These are phyloP conservation scores for Backusella australiensis DNA, from an alignment of 192 early-diverging fungal genomes.

Conservation along the genomic window DNA sequence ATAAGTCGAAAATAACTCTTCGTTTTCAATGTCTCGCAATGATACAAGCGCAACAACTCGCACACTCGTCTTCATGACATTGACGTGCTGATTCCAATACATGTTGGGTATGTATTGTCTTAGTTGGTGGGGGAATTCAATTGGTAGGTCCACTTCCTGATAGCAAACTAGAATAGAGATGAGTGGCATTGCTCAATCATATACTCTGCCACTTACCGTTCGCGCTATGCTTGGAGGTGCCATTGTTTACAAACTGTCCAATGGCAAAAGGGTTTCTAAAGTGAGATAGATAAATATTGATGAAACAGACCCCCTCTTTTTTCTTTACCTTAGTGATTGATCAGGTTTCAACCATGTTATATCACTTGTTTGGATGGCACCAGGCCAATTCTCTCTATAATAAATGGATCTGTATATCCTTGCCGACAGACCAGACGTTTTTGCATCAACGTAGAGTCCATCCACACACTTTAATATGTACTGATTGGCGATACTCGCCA, in stretches of 20 bases:
- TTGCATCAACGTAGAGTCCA: conserved; percentile 45
- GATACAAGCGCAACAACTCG: conserved; percentile 38
- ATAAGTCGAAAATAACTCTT: conserved; percentile 49
- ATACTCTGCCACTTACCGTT: conserved; percentile 30
- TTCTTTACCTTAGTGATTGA: conserved; percentile 17
- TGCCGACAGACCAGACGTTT: conserved; percentile 37
- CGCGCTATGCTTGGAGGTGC: conserved; percentile 19
- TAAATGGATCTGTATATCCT: conserved; percentile 39
- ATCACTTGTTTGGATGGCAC: conserved; percentile 40
- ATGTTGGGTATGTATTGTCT: conserved; percentile 47
- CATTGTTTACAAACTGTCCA: conserved; percentile 50
- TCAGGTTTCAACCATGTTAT: conserved; percentile 37
- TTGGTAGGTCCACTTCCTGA: conserved; percentile 43
- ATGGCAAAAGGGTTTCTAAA: conserved; percentile 41
- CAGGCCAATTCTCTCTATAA: conserved; percentile 45
- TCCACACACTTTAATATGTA: conserved; percentile 50
- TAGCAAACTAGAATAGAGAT: conserved; percentile 33
- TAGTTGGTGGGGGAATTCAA: conserved; percentile 29
- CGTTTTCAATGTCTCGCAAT: conserved; percentile 27
- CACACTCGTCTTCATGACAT: conserved; percentile 27
- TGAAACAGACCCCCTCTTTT: background rate
- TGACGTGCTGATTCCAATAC: conserved; percentile 28
- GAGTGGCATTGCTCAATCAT: background rate
- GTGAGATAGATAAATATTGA: background rate
- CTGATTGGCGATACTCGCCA: conserved; percentile 41